Base-by-base conservation (phyloP, 495 filamentous ascomycete genomes). In the Daldinia loculata region DNA sequence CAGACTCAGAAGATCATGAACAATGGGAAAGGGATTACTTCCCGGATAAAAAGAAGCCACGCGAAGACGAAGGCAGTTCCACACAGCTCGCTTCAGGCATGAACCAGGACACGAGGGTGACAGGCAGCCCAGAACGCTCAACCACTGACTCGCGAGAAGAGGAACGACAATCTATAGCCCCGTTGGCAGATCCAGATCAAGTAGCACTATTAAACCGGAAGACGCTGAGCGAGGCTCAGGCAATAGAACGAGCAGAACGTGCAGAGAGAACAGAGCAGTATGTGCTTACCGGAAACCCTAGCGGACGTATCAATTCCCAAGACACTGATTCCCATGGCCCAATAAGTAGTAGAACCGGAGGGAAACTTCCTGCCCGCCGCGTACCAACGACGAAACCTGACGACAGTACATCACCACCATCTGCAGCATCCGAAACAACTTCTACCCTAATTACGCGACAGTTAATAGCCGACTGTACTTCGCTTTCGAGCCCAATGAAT, bases 371-470 rank as follows among this genome's bases (percentile, higher is more conserved):
- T 12, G 3, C 57, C 11, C 19, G 48, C 11, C 45, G 45, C 1
- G 14, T 52, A 24, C 58, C 53, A 9, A 48, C 30, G 9, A 24
- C 7, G 9, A 56, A 19, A 4, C 2, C 32, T 17, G 26, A 45
- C 6, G 22, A 59, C 15, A 12, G 14, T 45, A 27, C 30, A 3
- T 34, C 36, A 12, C 60, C 60, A 22, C 50, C 26, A n/a, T 68
- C 64, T 38, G 34, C 60, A 36, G 48, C 34, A 26, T 72, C 69
- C 8, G 60, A 72, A 24, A 56, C 69, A 17, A 61, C 69, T 17
- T 68, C 69, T 52, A 64, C 55, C 1, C 64, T 72, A 8, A 72
- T 72, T 34, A 41, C 45, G 36, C 39, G 36, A 22, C 69, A 72
- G 38, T 22, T 67, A 15, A 56, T 67, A 8, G 32, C 39, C 12